Percentiles rank a stretch among this genome's conserved stretches.
These are phyloP conservation scores for Gypsophila paniculata DNA, from an alignment of 179 eudicot genomes.

Conservation along the genomic window DNA sequence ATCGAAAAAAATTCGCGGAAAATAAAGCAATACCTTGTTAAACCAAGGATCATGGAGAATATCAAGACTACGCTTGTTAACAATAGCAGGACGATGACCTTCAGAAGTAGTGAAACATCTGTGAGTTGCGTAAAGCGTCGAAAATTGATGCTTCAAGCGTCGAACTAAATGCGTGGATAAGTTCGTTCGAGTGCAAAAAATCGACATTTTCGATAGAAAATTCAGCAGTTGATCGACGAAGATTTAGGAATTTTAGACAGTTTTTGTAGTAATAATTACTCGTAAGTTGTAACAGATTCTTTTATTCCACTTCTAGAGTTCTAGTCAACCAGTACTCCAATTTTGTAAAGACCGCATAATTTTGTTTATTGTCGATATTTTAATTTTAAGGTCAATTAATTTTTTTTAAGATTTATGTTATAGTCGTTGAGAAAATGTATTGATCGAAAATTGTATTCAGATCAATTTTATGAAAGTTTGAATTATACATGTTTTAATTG, in stretches of 20 bases:
- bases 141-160: conserved; percentile 38
- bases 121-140: conserved; percentile 3
- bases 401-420: no score
- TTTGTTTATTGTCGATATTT: no score
- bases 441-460: no score
- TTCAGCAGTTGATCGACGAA: background rate
- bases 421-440: no score
- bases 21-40: conserved; percentile 52
- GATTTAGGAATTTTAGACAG: background rate
- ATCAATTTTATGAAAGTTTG: no score
- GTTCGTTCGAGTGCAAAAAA: conserved; percentile 39
- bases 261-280: no score
- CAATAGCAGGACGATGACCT: conserved; percentile 80
- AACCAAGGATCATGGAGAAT: conserved; percentile 99
- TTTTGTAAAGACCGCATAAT: no score
- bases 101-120: conserved; percentile 77
- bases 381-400: no score
- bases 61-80: conserved; percentile 80
- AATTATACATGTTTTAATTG: no score
- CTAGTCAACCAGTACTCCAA: no score
- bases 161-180: conserved; percentile 48
- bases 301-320: no score
- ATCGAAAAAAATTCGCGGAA: background rate
- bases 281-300: no score
- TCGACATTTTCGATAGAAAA: conserved; percentile 33